Conservation (phyloP, 345 rosid species). For the Dovyalis caffra region DNA sequence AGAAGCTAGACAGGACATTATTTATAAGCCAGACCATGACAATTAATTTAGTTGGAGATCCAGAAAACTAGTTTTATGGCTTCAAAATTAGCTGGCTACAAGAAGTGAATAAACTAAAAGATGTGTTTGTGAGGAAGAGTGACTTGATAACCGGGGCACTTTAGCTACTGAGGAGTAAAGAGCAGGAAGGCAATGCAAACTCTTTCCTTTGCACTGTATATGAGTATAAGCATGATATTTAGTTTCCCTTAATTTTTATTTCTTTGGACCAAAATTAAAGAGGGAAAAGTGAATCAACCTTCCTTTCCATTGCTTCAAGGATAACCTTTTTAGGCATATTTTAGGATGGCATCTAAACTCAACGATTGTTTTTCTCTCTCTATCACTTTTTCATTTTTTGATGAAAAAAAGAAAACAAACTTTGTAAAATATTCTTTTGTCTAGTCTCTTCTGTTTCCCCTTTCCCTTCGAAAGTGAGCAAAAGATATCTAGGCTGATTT, state of each 20-base stretch:
- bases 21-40: neutral
- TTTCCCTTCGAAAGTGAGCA: neutral
- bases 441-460: neutral
- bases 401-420: neutral
- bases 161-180: too few relatives aligned
- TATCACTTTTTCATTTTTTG: neutral
- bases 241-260: neutral
- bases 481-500: conserved; percentile 7
- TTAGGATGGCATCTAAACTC: neutral
- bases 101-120: neutral
- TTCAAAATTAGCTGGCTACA: neutral
- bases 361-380: neutral
- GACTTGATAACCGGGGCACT: neutral
- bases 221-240: neutral
- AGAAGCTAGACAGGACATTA: neutral
- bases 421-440: neutral
- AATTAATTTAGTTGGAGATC: neutral
- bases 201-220: neutral
- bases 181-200: neutral
- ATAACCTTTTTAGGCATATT: neutral
- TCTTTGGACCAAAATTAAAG: neutral
- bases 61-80: neutral
- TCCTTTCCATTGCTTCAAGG: neutral
- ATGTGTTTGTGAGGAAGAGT: neutral
- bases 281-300: neutral